Evolutionary conservation across 495 filamentous ascomycete species (phyloP).

Genomic region (Echria macrotheca): DNA sequence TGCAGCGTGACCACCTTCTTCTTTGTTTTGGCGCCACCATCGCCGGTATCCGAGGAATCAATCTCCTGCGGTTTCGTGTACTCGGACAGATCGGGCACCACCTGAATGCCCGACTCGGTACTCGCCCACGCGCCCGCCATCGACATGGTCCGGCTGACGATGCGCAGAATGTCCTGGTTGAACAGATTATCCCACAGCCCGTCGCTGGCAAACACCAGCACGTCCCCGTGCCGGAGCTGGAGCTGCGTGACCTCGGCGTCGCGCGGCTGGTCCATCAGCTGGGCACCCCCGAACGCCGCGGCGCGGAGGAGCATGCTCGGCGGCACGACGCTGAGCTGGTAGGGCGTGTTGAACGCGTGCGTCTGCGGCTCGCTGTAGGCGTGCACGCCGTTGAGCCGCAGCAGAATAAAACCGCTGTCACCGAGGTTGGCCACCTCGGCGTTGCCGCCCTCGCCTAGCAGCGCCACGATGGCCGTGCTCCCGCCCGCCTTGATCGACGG

Average conservation of each 20-base stretch:
- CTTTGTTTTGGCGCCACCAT: constrained; percentile 7
- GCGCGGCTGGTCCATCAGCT: constrained; percentile 70
- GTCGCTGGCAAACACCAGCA: constrained; percentile 86
- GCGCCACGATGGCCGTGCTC: constrained; percentile 80
- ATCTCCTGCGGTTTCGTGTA: constrained; percentile 41
- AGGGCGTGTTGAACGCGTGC: constrained; percentile 96
- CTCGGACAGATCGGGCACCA: constrained; percentile 47
- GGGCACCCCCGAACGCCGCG: constrained; percentile 72
- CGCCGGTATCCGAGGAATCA: neutral
- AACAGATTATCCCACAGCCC: constrained; percentile 97
- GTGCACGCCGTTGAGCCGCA: constrained; percentile 78
- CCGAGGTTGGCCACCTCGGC: constrained; percentile 92
- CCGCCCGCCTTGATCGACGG: constrained; percentile 71
- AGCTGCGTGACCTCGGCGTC: constrained; percentile 78
- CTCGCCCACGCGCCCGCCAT: constrained; percentile 66
- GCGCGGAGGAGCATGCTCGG: constrained; percentile 69
- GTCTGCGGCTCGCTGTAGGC: constrained; percentile 80
- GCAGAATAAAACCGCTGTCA: constrained; percentile 88
- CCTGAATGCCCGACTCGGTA: constrained; percentile 52
- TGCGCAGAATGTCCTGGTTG: constrained; percentile 74
- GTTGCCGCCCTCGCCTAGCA: constrained; percentile 61
- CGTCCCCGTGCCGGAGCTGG: constrained; percentile 78
- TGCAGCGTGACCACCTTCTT: constrained; percentile 52
- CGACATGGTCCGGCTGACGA: constrained; percentile 71
- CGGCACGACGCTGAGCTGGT: constrained; percentile 86